Conservation (phyloP, 2,329 filamentous ascomycete species). For the Claviceps citrina region DNA sequence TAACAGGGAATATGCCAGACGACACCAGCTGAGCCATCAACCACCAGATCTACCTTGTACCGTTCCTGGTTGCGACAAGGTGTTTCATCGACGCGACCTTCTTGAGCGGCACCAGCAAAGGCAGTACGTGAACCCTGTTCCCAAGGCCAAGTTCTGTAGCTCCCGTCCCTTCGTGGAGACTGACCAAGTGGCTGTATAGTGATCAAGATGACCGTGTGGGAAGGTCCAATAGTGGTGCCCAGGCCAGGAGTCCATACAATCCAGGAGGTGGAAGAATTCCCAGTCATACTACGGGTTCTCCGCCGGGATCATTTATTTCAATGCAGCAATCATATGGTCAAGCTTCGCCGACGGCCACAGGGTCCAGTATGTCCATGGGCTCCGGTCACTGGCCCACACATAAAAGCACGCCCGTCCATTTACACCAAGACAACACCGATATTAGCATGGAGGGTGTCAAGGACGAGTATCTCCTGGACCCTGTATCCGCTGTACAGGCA, state of each 20-base stretch:
- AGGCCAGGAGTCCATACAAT: slow-evolving; percentile 1
- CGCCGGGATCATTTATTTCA: slow-evolving; percentile 6
- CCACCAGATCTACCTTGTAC: slow-evolving; percentile 36
- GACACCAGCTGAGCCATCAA: slow-evolving; percentile 45
- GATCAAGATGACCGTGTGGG: slow-evolving; percentile 11
- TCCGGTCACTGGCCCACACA: slow-evolving; percentile 12
- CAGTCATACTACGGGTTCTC: slow-evolving; percentile 9
- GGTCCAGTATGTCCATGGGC: slow-evolving; percentile 8
- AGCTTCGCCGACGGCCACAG: slow-evolving; percentile 4
- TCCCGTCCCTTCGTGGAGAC: not conserved
- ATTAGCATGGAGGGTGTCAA: slow-evolving; percentile 10
- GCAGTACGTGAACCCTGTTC: slow-evolving; percentile 18
- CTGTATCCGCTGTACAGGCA: slow-evolving; percentile 8
- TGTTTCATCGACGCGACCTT: slow-evolving; percentile 44
- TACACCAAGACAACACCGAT: slow-evolving; percentile 8
- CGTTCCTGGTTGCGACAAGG: slow-evolving; percentile 37
- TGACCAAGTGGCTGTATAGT: slow-evolving; percentile 4
- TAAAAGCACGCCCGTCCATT: slow-evolving; percentile 2
- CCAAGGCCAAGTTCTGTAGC: not conserved
- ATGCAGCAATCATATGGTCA: slow-evolving; percentile 5
- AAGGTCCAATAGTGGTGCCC: not conserved
- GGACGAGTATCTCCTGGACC: slow-evolving; percentile 12
- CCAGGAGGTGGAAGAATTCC: slow-evolving; percentile 7
- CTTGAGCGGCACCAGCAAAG: slow-evolving; percentile 38
- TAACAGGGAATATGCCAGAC: slow-evolving; percentile 24